phyloP scores from a whole-genome alignment of 257 asterid genomes.

The Cruciata laevipes region DNA sequence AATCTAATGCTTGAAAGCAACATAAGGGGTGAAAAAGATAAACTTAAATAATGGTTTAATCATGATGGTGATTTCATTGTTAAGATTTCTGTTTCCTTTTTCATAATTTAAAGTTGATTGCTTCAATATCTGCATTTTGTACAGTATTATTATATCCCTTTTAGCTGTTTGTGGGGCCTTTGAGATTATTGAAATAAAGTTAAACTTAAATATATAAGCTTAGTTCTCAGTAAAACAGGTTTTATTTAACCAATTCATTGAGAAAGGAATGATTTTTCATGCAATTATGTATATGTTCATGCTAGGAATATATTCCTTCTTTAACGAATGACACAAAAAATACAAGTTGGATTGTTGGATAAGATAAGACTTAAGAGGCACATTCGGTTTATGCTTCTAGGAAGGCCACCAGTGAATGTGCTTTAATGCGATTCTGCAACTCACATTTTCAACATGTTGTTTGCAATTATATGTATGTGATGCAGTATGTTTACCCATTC shows the following conservation, averaged over 20 bases:
- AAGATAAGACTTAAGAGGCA: background rate
- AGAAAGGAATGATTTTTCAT: background rate
- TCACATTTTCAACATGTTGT: background rate
- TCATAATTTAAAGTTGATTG: background rate
- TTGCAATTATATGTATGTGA: background rate
- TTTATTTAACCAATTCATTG: background rate
- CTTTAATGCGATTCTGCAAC: background rate
- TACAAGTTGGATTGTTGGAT: background rate
- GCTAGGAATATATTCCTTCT: too few relatives aligned
- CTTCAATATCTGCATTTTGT: background rate
- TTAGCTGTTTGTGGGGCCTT: slow-evolving; percentile 13
- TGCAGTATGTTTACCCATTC: slow-evolving; percentile 3
- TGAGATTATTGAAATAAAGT: background rate
- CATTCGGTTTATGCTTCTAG: background rate
- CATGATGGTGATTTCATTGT: slow-evolving; percentile 1
- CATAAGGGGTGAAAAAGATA: background rate
- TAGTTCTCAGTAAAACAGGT: background rate
- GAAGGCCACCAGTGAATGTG: background rate
- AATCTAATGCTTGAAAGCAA: slow-evolving; percentile 11
- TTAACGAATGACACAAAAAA: background rate
- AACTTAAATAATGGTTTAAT: background rate
- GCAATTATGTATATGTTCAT: background rate
- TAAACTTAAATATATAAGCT: background rate
- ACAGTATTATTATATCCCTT: background rate
- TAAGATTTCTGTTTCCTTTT: background rate